phyloP scores from a whole-genome alignment of 2,329 filamentous ascomycete genomes.

The Aotearoamyces nothofagi region DNA sequence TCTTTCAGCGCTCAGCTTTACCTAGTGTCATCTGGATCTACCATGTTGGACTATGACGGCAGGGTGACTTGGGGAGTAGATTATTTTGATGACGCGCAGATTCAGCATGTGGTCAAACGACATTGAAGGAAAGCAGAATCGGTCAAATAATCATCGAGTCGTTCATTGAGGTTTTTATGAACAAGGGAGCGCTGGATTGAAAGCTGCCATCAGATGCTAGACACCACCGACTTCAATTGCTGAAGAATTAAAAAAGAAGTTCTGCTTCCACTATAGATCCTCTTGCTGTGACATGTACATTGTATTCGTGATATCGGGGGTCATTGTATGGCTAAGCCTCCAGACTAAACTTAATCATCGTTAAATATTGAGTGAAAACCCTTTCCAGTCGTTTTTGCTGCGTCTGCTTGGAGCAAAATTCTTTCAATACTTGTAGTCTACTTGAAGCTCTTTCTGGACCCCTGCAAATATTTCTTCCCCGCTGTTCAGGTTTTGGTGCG shows the following conservation, averaged over 20 bases:
- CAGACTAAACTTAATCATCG: too few relatives aligned
- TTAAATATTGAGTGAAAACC: too few relatives aligned
- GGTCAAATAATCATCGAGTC: conserved; percentile 19
- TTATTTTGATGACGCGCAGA: conserved; percentile 19
- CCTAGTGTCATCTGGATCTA: conserved; percentile 14
- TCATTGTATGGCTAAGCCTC: too few relatives aligned
- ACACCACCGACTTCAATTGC: conserved; percentile 16
- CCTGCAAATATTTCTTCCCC: too few relatives aligned
- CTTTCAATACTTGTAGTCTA: too few relatives aligned
- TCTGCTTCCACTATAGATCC: conserved; percentile 14
- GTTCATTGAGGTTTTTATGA: conserved; percentile 18
- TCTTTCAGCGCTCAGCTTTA: conserved; percentile 19
- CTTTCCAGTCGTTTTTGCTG: too few relatives aligned
- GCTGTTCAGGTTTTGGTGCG: too few relatives aligned
- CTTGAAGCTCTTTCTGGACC: too few relatives aligned
- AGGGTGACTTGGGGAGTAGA: conserved; percentile 20
- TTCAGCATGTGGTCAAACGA: conserved; percentile 20
- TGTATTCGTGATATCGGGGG: too few relatives aligned
- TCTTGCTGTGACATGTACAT: too few relatives aligned
- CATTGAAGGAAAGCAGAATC: conserved; percentile 17
- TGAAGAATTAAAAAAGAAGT: conserved; percentile 16
- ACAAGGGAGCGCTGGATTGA: conserved; percentile 14
- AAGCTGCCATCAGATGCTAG: conserved; percentile 20
- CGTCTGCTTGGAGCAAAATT: too few relatives aligned
- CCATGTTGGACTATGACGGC: conserved; percentile 15